Base-by-base conservation (phyloP, 192 early-diverging fungal genomes). In the Helicostylum pulchrum region DNA sequence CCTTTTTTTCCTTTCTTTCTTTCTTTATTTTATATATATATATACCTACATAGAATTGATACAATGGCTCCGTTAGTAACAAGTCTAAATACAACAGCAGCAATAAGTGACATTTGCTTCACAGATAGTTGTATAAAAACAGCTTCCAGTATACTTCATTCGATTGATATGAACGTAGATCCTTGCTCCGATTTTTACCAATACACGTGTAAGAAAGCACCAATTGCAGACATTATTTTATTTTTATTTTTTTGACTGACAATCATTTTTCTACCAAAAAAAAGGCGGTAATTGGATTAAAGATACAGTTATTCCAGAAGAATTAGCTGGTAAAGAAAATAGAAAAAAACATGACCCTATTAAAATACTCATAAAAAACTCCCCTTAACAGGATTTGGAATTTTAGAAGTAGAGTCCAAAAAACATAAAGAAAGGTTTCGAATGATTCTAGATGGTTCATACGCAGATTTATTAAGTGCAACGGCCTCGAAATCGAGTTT, bases 161-260 rank as follows among this genome's bases (percentile, higher is more conserved):
- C 57, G 11, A 23, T 59, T 5, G 36, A 59, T 45, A 59, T 59
- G 57, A 59, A 59, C 15, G 74, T 74, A 0, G 83, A 90, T 71
- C 87, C 88, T 14, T 90, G 88, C 45, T 61, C 74, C 17, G 87
- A 90, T 62, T 90, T 90, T 75, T 89, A 81, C 64, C 71, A 81
- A 61, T 90, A 78, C 54, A 77, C 72, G 31, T 85, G 87, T 87
- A 83, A 72, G 65, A 68, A 59, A 31, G 17, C 5, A 32, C 31
- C 34, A 32, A 56, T 39, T 6, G 7, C 36, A 10, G 9, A 10
- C 6, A 17, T 48, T 12, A 19, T 48, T 14, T 48, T 15, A 19
- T 48, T 48, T 12, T 12, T 9, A 9, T 12, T 15, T 45, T 45
- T 9, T 45, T 45, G n/a, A n/a, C n/a, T 45, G 44, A 45, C 44